Percentiles rank a stretch among this genome's conserved stretches.
Conservation (phyloP, 1,284 basidiomycete genomes). For the Malassezia dermatis region DNA sequence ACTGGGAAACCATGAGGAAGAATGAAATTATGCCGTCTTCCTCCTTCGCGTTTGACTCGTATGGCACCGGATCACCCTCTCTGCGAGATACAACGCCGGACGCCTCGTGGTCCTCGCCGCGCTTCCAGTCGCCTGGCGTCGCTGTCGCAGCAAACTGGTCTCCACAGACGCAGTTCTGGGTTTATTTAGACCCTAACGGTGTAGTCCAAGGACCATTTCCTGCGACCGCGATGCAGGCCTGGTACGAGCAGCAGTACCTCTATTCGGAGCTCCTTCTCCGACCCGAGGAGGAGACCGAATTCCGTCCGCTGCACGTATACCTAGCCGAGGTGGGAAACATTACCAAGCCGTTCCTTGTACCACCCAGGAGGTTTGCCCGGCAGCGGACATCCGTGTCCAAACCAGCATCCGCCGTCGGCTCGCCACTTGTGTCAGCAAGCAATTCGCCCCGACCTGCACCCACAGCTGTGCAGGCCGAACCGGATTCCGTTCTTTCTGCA, state of each 20-base stretch:
- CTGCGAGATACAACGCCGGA: neutral
- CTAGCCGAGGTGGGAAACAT: slow-evolving; percentile 44
- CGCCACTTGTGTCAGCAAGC: slow-evolving; percentile 11
- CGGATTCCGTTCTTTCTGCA: neutral
- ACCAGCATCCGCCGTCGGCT: slow-evolving; percentile 13
- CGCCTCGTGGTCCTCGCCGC: neutral
- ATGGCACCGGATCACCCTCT: neutral
- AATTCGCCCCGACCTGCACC: neutral
- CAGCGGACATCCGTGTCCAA: slow-evolving; percentile 13
- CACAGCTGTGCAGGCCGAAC: slow-evolving; percentile 17
- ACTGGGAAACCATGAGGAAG: neutral
- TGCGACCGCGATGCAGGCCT: slow-evolving; percentile 85
- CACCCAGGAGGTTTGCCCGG: slow-evolving; percentile 17
- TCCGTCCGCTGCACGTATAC: slow-evolving; percentile 47
- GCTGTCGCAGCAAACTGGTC: slow-evolving; percentile 21
- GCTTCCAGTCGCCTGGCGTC: neutral
- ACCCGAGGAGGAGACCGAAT: slow-evolving; percentile 52
- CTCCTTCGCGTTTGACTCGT: neutral
- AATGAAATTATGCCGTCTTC: neutral
- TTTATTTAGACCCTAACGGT: slow-evolving; percentile 79
- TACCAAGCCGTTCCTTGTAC: slow-evolving; percentile 47
- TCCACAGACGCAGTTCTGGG: slow-evolving; percentile 69
- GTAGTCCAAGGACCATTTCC: slow-evolving; percentile 88
- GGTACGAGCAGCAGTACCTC: slow-evolving; percentile 88
- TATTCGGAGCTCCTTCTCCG: slow-evolving; percentile 72